Conservation (phyloP, 768 basidiomycete species). For the Macrolepiota albuminosa region DNA sequence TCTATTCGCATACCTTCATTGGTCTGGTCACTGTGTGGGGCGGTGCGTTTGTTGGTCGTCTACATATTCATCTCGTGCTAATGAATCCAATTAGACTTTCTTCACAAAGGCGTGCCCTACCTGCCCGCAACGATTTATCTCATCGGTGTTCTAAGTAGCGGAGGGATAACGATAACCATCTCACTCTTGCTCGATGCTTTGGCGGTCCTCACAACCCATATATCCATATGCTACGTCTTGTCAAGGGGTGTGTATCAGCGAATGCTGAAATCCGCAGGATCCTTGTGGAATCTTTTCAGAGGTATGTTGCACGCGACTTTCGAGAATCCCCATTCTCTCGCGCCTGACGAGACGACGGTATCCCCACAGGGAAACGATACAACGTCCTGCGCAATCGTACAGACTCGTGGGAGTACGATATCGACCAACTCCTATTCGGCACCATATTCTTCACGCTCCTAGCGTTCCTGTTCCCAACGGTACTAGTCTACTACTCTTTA, state of each 20-base stretch:
- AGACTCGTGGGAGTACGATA: conserved; percentile 86
- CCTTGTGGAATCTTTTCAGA: conserved; percentile 87
- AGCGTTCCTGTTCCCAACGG: conserved; percentile 78
- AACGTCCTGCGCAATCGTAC: conserved; percentile 85
- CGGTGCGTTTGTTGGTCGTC: conserved; percentile 42
- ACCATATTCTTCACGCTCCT: conserved; percentile 73
- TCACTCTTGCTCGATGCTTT: conserved; percentile 66
- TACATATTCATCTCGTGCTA: not conserved
- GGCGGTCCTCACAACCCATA: conserved; percentile 62
- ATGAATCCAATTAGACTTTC: conserved; percentile 16
- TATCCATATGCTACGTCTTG: conserved; percentile 64
- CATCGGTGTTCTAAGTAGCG: conserved; percentile 33
- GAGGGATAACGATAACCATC: conserved; percentile 63
- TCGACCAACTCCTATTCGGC: conserved; percentile 93
- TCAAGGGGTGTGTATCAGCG: conserved; percentile 57
- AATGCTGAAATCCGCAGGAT: conserved; percentile 53
- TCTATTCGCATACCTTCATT: conserved; percentile 73
- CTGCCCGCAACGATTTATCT: conserved; percentile 25
- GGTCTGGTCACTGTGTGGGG: conserved; percentile 67
- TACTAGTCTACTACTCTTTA: conserved; percentile 78
- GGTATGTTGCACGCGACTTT: conserved; percentile 36
- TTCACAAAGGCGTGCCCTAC: conserved; percentile 23
- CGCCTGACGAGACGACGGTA: not conserved
- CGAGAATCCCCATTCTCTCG: not conserved
- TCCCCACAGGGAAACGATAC: conserved; percentile 71